Evolutionary conservation across 257 asterid genomes (phyloP).

Genomic region (Solanum sejunctum): DNA sequence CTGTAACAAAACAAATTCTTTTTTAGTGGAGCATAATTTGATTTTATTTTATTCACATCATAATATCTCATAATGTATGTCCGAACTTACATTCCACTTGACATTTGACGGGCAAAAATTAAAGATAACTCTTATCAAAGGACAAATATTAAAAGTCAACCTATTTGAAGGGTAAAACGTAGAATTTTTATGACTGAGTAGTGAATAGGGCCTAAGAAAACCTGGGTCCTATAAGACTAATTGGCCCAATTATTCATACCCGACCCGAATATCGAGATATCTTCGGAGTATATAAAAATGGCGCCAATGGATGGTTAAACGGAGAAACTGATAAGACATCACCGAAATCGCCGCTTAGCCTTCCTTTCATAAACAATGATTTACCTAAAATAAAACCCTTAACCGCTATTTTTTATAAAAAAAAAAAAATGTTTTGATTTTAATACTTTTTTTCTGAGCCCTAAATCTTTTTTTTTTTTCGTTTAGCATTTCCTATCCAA

Average conservation of each 20-base stretch:
- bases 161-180: neutral
- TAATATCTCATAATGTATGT: neutral
- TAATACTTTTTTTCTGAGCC: neutral
- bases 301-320: neutral
- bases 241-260: neutral
- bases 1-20: no score
- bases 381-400: neutral
- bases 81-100: neutral
- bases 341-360: neutral
- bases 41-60: neutral
- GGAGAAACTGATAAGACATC: neutral
- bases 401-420: neutral
- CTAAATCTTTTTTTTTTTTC: neutral
- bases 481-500: neutral
- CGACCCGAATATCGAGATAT: neutral
- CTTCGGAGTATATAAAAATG: neutral
- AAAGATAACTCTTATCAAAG: neutral
- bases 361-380: neutral
- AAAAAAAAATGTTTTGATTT: neutral
- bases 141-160: neutral
- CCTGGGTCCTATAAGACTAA: neutral
- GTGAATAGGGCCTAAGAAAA: neutral
- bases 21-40: rapidly evolving
- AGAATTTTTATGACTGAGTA: no score
- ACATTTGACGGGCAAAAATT: neutral